Percentiles rank a stretch among this genome's conserved stretches.
Conservation (phyloP, 164 flowering plant genomes). For the Malania oleifera region DNA sequence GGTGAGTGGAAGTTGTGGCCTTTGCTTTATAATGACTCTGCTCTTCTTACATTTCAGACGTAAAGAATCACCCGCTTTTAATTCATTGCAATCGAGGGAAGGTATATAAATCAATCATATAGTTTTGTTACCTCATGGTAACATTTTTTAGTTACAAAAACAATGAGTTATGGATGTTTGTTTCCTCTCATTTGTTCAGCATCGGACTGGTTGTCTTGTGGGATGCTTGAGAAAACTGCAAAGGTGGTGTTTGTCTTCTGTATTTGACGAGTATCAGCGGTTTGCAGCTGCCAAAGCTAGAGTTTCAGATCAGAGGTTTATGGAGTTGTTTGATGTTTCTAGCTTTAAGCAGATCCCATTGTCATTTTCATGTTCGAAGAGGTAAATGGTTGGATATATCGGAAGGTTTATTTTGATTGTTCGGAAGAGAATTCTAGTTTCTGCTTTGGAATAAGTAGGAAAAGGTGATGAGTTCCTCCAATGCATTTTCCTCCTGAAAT, state of each 20-base stretch:
- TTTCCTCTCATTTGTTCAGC: slow-evolving; percentile 32
- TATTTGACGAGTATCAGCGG: slow-evolving; percentile 74
- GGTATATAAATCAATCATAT: slow-evolving; percentile 25
- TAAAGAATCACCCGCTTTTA: slow-evolving; percentile 60
- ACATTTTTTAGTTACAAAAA: background rate
- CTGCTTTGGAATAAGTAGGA: slow-evolving; percentile 19
- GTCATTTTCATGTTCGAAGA: slow-evolving; percentile 46
- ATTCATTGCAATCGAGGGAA: slow-evolving; percentile 87
- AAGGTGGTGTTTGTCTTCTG: slow-evolving; percentile 70
- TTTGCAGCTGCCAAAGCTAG: slow-evolving; percentile 83
- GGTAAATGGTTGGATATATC: too few relatives aligned
- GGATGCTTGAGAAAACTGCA: slow-evolving; percentile 78
- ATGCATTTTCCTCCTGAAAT: slow-evolving; percentile 13
- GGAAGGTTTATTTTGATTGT: too few relatives aligned
- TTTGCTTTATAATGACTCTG: background rate
- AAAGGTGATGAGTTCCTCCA: slow-evolving; percentile 27
- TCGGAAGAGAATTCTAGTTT: slow-evolving; percentile 8
- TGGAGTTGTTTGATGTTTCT: slow-evolving; percentile 68
- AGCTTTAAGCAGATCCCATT: slow-evolving; percentile 48
- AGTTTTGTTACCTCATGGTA: slow-evolving; percentile 8
- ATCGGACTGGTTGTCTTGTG: slow-evolving; percentile 77
- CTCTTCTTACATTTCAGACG: slow-evolving; percentile 36
- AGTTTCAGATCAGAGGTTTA: slow-evolving; percentile 68
- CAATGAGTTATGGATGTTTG: background rate
- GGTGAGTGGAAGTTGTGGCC: too few relatives aligned